Evolutionary conservation across 2,329 filamentous ascomycete species (phyloP), one percentile per base, ranked within the genome.

Genomic region (Epichloe amarillans): DNA sequence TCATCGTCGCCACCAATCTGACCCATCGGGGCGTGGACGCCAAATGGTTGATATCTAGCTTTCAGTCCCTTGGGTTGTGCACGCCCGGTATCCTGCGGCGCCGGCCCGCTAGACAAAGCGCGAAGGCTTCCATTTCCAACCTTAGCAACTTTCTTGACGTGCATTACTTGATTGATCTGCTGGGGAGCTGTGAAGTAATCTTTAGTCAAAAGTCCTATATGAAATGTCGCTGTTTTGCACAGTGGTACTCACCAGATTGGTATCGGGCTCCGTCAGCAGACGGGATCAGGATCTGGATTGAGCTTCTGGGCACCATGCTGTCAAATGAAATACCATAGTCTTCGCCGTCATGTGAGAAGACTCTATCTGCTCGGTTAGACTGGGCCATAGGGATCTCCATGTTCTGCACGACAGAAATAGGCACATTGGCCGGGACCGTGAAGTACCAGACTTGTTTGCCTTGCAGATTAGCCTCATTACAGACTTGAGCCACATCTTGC

Each of bases 401-500:
- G 55, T 82, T 74, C 61, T 81, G 77, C 45, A 89, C 68, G 1
- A 83, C 73, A 11, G 77, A 79, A 51, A 89, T 74, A n/a, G 84
- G 80, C 3, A 88, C 69, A 11, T 79, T 79, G 5, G 80, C 76
- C 2, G 86, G 86, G 3, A 83, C 82, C 10, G 83, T 86, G 58
- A 90, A 87, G 63, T 88, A 86, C 86, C 85, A 90, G 53, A 89
- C 72, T 62, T 89, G 82, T 69, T 88, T 88, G 55, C 82, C 83
- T 51, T 80, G 69, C 7, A 83, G 63, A 57, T 79, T 77, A 50
- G 75, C 73, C 52, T 77, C 71, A 58, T 70, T 75, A 58, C 86
- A 80, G 49, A 83, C 66, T 21, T 75, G 69, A 8, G 74, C 64
- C 53, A 79, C 66, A 60, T 77, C 68, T 57, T 73, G 64, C 61